phyloP scores from a whole-genome alignment of 805 yeast species.

The Ogataea nakhonphanomensis region DNA sequence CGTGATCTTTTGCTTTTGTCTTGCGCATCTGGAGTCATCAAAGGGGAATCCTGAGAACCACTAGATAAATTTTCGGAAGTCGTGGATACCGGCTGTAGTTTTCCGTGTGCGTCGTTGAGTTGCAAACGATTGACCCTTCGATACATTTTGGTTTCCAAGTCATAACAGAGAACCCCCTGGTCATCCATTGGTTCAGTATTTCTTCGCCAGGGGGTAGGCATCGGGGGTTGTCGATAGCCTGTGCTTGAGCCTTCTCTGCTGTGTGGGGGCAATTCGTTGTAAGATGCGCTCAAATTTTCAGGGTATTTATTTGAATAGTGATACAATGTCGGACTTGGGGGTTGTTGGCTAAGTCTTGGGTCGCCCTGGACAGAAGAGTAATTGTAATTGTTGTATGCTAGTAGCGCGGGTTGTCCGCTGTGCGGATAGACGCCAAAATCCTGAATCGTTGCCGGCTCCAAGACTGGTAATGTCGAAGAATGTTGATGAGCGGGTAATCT shows the following conservation, averaged over 20 bases:
- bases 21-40: background rate
- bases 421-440: background rate
- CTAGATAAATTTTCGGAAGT: too few relatives aligned
- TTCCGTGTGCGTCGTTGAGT: constrained; percentile 1
- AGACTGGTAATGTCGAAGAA: too few relatives aligned
- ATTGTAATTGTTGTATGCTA: background rate
- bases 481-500: too few relatives aligned
- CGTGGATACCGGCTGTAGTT: too few relatives aligned
- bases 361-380: background rate
- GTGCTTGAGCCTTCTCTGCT: background rate
- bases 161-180: constrained; percentile 9
- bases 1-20: constrained; percentile 51
- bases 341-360: background rate
- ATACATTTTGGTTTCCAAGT: constrained; percentile 14
- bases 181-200: background rate
- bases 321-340: constrained; percentile 4
- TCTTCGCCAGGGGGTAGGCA: too few relatives aligned
- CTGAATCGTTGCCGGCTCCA: background rate
- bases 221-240: too few relatives aligned
- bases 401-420: background rate
- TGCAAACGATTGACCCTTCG: constrained; percentile 3
- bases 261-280: background rate
- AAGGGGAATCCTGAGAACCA: too few relatives aligned
- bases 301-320: background rate
- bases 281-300: too few relatives aligned